Percentiles rank a stretch among this genome's conserved stretches.
Evolutionary conservation across 2,329 filamentous ascomycete genomes (phyloP).

Genomic region (Grosmannia penicillata): DNA sequence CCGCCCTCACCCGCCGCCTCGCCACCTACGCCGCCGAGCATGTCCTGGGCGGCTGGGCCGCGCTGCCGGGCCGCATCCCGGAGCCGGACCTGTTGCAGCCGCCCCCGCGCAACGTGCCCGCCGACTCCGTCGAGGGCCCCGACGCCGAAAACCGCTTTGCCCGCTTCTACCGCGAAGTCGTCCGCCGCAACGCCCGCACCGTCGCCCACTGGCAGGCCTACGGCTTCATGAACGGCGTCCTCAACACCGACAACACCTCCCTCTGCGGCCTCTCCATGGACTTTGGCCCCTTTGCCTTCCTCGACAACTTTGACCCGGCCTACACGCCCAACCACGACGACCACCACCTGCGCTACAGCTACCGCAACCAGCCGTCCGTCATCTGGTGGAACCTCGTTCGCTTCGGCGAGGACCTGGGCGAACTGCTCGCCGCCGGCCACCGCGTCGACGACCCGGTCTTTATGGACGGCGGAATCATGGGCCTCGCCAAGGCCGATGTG

Average conservation of each 20-base stretch:
- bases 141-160: slow-evolving; percentile 74
- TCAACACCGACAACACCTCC: slow-evolving; percentile 97
- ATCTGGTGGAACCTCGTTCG: slow-evolving; percentile 98
- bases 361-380: slow-evolving; percentile 85
- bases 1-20: slow-evolving; percentile 55
- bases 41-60: slow-evolving; percentile 77
- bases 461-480: slow-evolving; percentile 50
- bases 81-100: slow-evolving; percentile 21
- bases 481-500: slow-evolving; percentile 6
- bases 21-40: slow-evolving; percentile 77
- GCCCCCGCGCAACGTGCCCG: slow-evolving; percentile 13
- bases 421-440: slow-evolving; percentile 66
- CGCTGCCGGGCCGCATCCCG: slow-evolving; percentile 51
- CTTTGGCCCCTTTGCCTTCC: slow-evolving; percentile 93
- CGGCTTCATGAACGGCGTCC: slow-evolving; percentile 96
- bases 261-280: slow-evolving; percentile 81
- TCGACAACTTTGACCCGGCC: slow-evolving; percentile 87
- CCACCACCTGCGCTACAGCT: slow-evolving; percentile 70
- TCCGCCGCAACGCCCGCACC: slow-evolving; percentile 68
- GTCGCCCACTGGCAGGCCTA: slow-evolving; percentile 96
- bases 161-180: slow-evolving; percentile 75
- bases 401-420: slow-evolving; percentile 76
- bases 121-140: slow-evolving; percentile 15
- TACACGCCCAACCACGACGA: slow-evolving; percentile 99
- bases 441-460: slow-evolving; percentile 60